Percentiles rank a stretch among this genome's conserved stretches.
These are phyloP conservation scores for Escallonia herrerae DNA, from an alignment of 129 eudicot species.

Conservation along the genomic window DNA sequence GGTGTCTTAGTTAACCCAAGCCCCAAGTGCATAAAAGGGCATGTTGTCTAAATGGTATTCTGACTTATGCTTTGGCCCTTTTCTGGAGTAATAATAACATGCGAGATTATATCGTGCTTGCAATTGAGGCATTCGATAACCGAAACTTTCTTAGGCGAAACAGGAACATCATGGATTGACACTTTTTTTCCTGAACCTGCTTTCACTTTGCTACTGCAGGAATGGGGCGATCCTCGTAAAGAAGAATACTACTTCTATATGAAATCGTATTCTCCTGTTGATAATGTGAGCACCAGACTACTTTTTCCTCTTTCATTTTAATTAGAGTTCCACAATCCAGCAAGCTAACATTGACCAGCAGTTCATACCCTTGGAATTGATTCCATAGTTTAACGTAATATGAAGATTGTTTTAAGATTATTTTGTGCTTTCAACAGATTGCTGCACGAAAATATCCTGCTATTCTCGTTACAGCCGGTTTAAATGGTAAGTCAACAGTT, in stretches of 20 bases:
- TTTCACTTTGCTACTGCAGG: constrained; percentile 44
- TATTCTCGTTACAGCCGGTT: constrained; percentile 84
- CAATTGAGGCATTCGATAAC: too few relatives aligned
- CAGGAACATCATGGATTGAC: too few relatives aligned
- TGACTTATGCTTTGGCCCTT: too few relatives aligned
- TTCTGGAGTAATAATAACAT: too few relatives aligned
- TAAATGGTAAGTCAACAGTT: constrained; percentile 50
- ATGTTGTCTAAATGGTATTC: too few relatives aligned
- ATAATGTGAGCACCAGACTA: constrained; percentile 56
- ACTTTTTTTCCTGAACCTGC: neutral
- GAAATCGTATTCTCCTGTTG: constrained; percentile 96
- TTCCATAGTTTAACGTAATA: neutral
- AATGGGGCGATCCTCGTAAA: constrained; percentile 97
- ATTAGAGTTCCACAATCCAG: constrained; percentile 2
- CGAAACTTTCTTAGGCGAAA: too few relatives aligned
- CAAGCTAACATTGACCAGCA: neutral
- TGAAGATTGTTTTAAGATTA: neutral
- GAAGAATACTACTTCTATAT: constrained; percentile 82
- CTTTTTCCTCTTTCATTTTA: neutral
- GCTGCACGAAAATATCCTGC: constrained; percentile 74
- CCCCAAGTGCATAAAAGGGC: too few relatives aligned
- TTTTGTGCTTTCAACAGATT: constrained; percentile 36
- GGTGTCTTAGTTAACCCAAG: too few relatives aligned
- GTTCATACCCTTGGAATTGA: neutral
- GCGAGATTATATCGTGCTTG: too few relatives aligned